phyloP scores from a whole-genome alignment of 1,139 yeast genomes.

The Taphrina pruni region DNA sequence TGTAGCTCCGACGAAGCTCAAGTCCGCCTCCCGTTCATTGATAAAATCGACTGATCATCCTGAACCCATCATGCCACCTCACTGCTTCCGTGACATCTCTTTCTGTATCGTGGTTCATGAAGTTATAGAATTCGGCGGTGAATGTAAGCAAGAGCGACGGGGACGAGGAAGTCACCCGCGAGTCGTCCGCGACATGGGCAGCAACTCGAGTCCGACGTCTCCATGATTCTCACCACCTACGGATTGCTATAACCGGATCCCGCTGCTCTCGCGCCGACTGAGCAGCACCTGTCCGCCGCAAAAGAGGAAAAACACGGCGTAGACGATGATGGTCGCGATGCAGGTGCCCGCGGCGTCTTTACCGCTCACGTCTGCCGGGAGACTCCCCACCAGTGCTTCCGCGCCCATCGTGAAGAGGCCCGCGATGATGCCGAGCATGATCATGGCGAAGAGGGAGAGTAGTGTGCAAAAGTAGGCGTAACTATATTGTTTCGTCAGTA shows the following conservation, averaged over 20 bases:
- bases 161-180: not conserved
- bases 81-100: too few relatives aligned
- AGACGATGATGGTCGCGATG: conserved; percentile 39
- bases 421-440: conserved; percentile 83
- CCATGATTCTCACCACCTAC: not conserved
- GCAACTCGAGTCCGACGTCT: conserved; percentile 20
- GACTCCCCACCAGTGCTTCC: conserved; percentile 46
- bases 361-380: conserved; percentile 63
- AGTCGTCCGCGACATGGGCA: not conserved
- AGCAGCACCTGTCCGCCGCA: conserved; percentile 35
- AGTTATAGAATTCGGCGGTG: too few relatives aligned
- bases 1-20: too few relatives aligned
- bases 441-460: conserved; percentile 86
- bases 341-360: conserved; percentile 55
- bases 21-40: too few relatives aligned
- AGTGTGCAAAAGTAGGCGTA: conserved; percentile 93
- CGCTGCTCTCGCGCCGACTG: conserved; percentile 22
- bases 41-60: too few relatives aligned
- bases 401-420: conserved; percentile 77
- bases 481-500: not conserved
- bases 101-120: too few relatives aligned
- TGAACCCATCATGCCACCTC: too few relatives aligned
- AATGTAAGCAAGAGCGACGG: too few relatives aligned
- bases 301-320: conserved; percentile 38
- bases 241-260: conserved; percentile 39